Base-by-base conservation (phyloP, 192 early-diverging fungal species). In the Coemansia biformis region DNA sequence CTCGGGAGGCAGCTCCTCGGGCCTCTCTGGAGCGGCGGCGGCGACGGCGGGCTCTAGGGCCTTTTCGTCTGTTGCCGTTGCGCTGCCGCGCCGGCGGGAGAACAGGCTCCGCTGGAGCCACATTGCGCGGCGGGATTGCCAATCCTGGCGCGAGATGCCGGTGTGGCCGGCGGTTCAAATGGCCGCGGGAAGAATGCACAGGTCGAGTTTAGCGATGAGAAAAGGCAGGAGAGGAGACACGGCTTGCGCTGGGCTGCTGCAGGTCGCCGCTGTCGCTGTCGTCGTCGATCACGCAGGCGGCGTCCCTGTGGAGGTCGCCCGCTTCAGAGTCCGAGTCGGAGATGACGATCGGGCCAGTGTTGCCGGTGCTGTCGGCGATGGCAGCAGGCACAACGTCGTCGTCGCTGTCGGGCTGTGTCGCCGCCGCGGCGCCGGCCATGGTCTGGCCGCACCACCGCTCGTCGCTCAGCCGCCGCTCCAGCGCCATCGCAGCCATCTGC, bases 401-500 rank as follows among this genome's bases (percentile, higher is more conserved):
- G 21, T 43, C 48, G 22, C 56, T 51, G 15, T 44, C 32, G 2
- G 41, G 37, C 33, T 31, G 39, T 18, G 56, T 42, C 8, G 46
- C 57, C 9, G 40, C 38, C 18, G 17, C 46, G 1, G 30, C 50
- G 11, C 48, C 54, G 1, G 36, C 33, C 43, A 57, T 57, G 0
- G 45, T 31, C 39, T 62, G 50, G 22, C 68, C 69, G 24, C 69
- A 73, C 62, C 69, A 65, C 13, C 21, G 24, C 29, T 73, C 69
- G 35, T 73, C 69, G 6, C 43, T 39, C 46, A 63, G 15, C 17
- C 69, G 48, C 11, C 62, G 48, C 42, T 65, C 69, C 23, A 48
- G 34, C 24, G 69, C 69, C 43, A 33, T 24, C 5, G 62, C 69
- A 0, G 69, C 69, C 69, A 73, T 65, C 58, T 54, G 69, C 18